These are phyloP conservation scores for Aciculoconidium aculeatum DNA, from an alignment of 805 yeast genomes.

Conservation along the genomic window DNA sequence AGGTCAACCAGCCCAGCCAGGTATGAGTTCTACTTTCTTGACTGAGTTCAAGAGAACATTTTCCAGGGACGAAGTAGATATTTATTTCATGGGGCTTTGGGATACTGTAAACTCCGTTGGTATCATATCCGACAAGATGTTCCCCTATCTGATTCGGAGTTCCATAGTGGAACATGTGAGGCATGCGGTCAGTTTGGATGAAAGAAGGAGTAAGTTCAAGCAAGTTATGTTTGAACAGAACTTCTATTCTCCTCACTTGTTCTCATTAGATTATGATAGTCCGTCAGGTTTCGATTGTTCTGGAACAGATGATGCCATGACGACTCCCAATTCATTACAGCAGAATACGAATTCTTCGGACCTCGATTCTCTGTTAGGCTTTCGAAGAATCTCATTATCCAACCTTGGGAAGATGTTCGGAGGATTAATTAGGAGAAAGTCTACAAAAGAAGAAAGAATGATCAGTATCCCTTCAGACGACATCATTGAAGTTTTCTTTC, in stretches of 20 bases:
- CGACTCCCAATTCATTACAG: neutral
- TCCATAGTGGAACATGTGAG: conserved; percentile 52
- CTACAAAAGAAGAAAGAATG: too few species aligned
- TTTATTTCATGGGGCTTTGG: conserved; percentile 62
- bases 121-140: conserved; percentile 47
- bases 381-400: too few species aligned
- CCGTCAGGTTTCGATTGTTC: neutral
- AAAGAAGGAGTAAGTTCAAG: conserved; percentile 57
- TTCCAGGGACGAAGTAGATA: conserved; percentile 37
- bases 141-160: conserved; percentile 51
- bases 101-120: conserved; percentile 70
- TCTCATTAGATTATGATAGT: neutral
- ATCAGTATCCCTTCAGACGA: conserved; percentile 18
- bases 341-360: too few species aligned
- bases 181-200: conserved; percentile 66
- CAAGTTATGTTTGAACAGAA: conserved; percentile 49
- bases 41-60: conserved; percentile 53
- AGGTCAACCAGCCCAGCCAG: conserved; percentile 48
- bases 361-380: too few species aligned
- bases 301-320: neutral
- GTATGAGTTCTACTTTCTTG: conserved; percentile 39
- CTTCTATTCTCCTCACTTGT: neutral
- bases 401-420: neutral
- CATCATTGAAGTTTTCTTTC: conserved; percentile 55
- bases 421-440: too few species aligned